phyloP scores from a whole-genome alignment of 1,139 yeast species.

The Taphrina wiesneri region DNA sequence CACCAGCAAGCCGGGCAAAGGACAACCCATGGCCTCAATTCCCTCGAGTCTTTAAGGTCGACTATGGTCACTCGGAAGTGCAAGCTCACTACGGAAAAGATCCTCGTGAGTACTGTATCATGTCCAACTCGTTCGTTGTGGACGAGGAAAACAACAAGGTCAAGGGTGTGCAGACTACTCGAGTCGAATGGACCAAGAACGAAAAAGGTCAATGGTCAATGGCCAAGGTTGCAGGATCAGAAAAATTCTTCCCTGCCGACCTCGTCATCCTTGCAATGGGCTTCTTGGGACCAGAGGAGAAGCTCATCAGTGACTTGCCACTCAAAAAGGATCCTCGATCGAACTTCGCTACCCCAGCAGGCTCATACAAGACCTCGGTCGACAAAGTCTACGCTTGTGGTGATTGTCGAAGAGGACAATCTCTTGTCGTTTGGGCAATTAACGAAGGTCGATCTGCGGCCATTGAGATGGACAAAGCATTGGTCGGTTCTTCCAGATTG shows the following conservation, averaged over 20 bases:
- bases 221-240: slow-evolving; percentile 95
- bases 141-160: slow-evolving; percentile 87
- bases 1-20: slow-evolving; percentile 80
- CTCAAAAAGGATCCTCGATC: slow-evolving; percentile 82
- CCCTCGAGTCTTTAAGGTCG: slow-evolving; percentile 97
- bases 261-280: slow-evolving; percentile 95
- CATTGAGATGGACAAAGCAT: slow-evolving; percentile 77
- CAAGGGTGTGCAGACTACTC: slow-evolving; percentile 63
- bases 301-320: slow-evolving; percentile 54
- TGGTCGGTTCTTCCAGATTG: slow-evolving; percentile 76
- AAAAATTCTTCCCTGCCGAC: slow-evolving; percentile 92
- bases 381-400: slow-evolving; percentile 89
- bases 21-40: slow-evolving; percentile 99
- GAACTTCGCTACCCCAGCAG: slow-evolving; percentile 62
- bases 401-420: slow-evolving; percentile 98
- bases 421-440: slow-evolving; percentile 98
- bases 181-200: slow-evolving; percentile 97
- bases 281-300: slow-evolving; percentile 92
- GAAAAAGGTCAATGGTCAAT: slow-evolving; percentile 98
- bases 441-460: slow-evolving; percentile 99
- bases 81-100: slow-evolving; percentile 92
- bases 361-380: slow-evolving; percentile 67
- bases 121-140: slow-evolving; percentile 92
- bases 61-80: slow-evolving; percentile 96
- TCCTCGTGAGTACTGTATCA: slow-evolving; percentile 94